Evolutionary conservation across 257 asterid species (phyloP).

Genomic region (Echium plantagineum): DNA sequence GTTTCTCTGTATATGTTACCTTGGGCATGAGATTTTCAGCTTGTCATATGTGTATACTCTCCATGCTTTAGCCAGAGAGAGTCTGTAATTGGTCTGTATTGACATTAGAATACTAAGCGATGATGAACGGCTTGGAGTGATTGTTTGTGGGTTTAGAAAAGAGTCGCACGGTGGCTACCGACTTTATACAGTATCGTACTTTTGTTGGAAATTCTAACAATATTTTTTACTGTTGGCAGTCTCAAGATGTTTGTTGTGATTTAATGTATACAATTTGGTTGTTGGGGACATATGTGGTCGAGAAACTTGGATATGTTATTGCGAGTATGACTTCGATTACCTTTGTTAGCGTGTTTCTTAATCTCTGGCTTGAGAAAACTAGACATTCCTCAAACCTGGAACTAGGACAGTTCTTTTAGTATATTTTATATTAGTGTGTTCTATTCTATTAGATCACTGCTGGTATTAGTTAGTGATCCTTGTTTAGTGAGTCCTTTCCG

Average conservation of each 20-base stretch:
- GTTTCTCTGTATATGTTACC: background rate
- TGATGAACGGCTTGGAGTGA: too few species aligned
- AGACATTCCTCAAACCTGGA: too few species aligned
- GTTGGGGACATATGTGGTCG: background rate
- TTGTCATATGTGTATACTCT: background rate
- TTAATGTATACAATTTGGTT: background rate
- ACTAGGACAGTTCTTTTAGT: too few species aligned
- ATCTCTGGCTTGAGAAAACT: background rate
- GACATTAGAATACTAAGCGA: background rate
- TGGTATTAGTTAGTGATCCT: too few species aligned
- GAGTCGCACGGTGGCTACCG: background rate
- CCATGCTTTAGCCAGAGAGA: background rate
- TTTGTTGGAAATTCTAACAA: background rate
- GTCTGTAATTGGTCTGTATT: too few species aligned
- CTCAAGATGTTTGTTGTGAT: background rate
- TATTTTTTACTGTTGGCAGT: background rate
- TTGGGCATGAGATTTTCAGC: background rate
- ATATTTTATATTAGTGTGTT: too few species aligned
- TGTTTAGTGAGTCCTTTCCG: too few species aligned
- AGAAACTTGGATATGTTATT: background rate
- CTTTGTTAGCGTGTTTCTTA: too few species aligned
- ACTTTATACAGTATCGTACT: background rate
- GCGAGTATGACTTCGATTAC: too few species aligned
- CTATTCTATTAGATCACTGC: too few species aligned
- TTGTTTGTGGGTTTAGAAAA: too few species aligned